Base-by-base conservation (phyloP, 78 protist genomes). In the Dictyostelium firmibasis region DNA sequence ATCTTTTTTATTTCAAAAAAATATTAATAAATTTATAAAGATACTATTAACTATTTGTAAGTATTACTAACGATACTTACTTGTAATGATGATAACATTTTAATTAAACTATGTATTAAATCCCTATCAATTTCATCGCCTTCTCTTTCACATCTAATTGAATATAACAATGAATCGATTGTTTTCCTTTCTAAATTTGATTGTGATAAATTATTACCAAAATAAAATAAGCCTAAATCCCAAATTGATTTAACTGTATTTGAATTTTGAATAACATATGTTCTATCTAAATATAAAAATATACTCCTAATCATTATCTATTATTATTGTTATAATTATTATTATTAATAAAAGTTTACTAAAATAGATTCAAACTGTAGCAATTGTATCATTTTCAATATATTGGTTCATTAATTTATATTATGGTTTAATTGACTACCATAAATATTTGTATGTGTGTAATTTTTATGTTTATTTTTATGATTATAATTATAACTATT, bases 271-370 rank as follows among this genome's bases (percentile, higher is more conserved):
- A 96, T 29, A 3, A 93, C 98, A 91, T 96, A 98, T 0, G 97
- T 96, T 29, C 99, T 92, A 84, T 98, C 99, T 47, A 98, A 83
- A 84, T 44, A 72, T 29, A 98, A 85, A 81, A 98, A 98, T 47
- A 98, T 92, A 27, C 92, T 43, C 31, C 98, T 87, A n/a, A 98
- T 87, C 85, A 95, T 53, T 13, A 83, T 81, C 97, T 95, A 57
- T n/a, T 64, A 31, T n/a, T 64, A 27, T 64, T 14, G 18, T 64
- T 62, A 25, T 62, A n/a, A 62, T 25, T n/a, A n/a, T n/a, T 5
- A 8, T 1, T 25, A 11, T 67, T 27, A 9, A 67, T 27, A 67
- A 27, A 60, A 60, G 43, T 38, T 38, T 38, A 38, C 43, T 4
- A 38, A 38, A 38, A 4, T 4, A 38, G 43, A 38, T 4, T 38